These are phyloP conservation scores for Kockovaella imperatae DNA, from an alignment of 768 basidiomycete species.

Conservation along the genomic window DNA sequence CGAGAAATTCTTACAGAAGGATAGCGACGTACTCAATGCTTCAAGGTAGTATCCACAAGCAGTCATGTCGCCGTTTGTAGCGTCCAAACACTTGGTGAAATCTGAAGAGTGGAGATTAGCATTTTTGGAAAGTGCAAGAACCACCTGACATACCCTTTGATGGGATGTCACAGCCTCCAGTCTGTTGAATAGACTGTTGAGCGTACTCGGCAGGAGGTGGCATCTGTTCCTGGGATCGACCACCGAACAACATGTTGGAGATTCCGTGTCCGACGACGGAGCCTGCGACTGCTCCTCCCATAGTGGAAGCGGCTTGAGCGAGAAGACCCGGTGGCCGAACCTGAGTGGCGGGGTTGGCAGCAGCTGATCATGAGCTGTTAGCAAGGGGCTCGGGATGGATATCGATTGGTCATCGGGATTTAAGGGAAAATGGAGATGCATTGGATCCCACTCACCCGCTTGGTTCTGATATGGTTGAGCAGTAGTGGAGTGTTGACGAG, in stretches of 20 bases:
- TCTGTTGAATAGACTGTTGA: slow-evolving; percentile 18
- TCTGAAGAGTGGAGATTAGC: slow-evolving; percentile 14
- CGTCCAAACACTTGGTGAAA: slow-evolving; percentile 45
- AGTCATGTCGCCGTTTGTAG: slow-evolving; percentile 41
- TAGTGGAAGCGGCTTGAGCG: slow-evolving; percentile 42
- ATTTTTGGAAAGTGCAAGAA: not conserved
- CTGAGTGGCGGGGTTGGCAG: slow-evolving; percentile 15
- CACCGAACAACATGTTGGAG: slow-evolving; percentile 42
- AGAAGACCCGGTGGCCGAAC: slow-evolving; percentile 41
- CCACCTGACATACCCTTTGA: slow-evolving; percentile 37
- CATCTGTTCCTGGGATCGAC: slow-evolving; percentile 19
- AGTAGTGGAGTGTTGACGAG: slow-evolving; percentile 17
- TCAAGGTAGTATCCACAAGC: slow-evolving; percentile 44
- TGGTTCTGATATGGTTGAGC: slow-evolving; percentile 18
- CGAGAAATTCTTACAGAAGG: not conserved
- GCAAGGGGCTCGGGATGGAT: no score
- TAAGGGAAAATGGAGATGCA: no score
- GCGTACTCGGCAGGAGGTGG: slow-evolving; percentile 35
- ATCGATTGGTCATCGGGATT: no score
- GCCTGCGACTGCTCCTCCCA: slow-evolving; percentile 42
- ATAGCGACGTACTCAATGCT: slow-evolving; percentile 33
- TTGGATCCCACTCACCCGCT: slow-evolving; percentile 26
- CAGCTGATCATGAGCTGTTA: slow-evolving; percentile 16
- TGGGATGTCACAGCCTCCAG: slow-evolving; percentile 37
- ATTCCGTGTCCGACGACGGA: slow-evolving; percentile 45